Evolutionary conservation across 176 grass and related monocot genomes (phyloP).

Genomic region (Rhynchospora tenuis): DNA sequence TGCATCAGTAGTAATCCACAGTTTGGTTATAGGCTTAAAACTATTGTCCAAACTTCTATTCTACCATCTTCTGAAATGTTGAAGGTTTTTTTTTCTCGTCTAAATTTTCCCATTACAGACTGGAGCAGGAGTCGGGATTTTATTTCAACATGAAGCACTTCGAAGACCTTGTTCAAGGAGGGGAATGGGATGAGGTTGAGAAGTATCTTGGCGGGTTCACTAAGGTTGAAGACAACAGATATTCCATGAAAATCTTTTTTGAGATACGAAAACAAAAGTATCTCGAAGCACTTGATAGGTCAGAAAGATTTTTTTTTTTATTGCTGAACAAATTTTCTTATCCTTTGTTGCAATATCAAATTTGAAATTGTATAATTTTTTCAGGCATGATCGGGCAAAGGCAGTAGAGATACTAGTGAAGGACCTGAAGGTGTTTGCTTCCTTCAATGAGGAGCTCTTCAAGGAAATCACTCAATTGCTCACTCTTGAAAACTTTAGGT

Average conservation of each 20-base stretch:
- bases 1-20: not conserved
- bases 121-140: slow-evolving; percentile 98
- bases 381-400: slow-evolving; percentile 90
- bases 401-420: slow-evolving; percentile 98
- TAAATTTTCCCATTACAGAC: slow-evolving; percentile 32
- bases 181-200: slow-evolving; percentile 99
- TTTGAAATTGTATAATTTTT: not conserved
- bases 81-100: not conserved
- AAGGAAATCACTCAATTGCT: slow-evolving; percentile 99
- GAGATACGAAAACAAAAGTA: slow-evolving; percentile 99
- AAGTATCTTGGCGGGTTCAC: slow-evolving; percentile 97
- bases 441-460: slow-evolving; percentile 98
- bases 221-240: slow-evolving; percentile 98
- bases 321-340: not conserved
- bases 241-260: slow-evolving; percentile 99
- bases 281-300: slow-evolving; percentile 98
- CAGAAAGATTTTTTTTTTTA: not conserved
- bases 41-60: not conserved
- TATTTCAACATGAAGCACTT: slow-evolving; percentile 99
- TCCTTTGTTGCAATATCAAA: not conserved
- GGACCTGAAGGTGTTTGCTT: slow-evolving; percentile 98
- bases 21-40: not conserved
- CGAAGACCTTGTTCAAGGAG: slow-evolving; percentile 89
- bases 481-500: slow-evolving; percentile 98
- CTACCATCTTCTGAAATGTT: not conserved